Evolutionary conservation across 2,329 filamentous ascomycete species (phyloP).

Genomic region (Fusarium goolgardi): DNA sequence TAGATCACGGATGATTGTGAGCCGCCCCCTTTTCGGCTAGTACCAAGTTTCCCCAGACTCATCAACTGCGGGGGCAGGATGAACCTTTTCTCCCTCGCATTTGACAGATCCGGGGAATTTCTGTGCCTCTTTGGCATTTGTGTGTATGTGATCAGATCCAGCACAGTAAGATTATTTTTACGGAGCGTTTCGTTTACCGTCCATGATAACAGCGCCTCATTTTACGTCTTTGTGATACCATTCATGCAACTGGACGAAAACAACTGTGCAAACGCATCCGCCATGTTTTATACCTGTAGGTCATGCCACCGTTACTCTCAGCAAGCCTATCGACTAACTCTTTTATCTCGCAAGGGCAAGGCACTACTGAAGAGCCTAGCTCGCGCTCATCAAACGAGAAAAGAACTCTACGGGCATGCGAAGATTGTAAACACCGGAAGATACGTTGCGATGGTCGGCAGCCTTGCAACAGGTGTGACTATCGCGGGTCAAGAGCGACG

Average conservation of each 20-base stretch:
- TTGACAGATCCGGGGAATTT: background rate
- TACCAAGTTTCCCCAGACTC: background rate
- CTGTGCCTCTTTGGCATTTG: background rate
- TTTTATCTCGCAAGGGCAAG: background rate
- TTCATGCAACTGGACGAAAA: no score
- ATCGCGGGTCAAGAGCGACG: background rate
- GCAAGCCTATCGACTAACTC: background rate
- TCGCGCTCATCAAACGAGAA: background rate
- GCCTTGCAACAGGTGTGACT: constrained; percentile 9
- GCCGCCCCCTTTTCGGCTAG: background rate
- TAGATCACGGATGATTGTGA: background rate
- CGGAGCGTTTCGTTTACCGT: no score
- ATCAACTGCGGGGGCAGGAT: background rate
- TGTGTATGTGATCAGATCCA: background rate
- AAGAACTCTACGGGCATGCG: constrained; percentile 7
- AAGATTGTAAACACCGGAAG: constrained; percentile 7
- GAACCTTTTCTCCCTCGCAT: background rate
- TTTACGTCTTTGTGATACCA: no score
- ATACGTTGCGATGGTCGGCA: constrained; percentile 12
- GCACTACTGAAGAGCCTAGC: background rate
- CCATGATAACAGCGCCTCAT: background rate
- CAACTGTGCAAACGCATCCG: background rate
- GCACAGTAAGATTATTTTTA: no score
- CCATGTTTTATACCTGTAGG: constrained; percentile 7
- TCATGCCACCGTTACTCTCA: background rate